Evolutionary conservation across 148 eudicot species (phyloP).

Genomic region (Cornus suecica): DNA sequence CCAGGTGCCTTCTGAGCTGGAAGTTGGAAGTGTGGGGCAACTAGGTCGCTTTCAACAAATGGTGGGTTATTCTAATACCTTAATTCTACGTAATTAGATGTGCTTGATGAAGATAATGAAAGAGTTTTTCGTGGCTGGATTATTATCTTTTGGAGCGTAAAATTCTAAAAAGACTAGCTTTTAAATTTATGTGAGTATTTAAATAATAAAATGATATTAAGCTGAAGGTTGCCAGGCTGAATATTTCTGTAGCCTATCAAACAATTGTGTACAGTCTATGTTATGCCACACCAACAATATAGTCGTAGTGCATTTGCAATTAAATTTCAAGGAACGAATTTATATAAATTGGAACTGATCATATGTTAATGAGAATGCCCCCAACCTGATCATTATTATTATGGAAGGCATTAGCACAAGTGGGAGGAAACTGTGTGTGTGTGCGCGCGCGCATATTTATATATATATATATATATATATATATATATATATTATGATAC

Average conservation of each 20-base stretch:
- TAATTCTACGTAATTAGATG: background rate
- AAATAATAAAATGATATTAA: no score
- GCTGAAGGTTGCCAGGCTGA: no score
- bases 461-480: no score
- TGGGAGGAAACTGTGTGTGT: background rate
- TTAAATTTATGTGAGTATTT: no score
- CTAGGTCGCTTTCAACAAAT: constrained; percentile 34
- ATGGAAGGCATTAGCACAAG: background rate
- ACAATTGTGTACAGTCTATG: background rate
- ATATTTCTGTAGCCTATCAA: background rate
- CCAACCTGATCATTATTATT: background rate
- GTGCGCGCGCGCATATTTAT: no score
- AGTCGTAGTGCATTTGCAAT: no score
- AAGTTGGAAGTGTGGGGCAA: constrained; percentile 22
- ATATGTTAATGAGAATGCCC: background rate
- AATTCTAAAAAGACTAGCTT: background rate
- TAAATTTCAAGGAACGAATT: no score
- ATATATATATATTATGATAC: no score
- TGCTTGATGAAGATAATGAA: background rate
- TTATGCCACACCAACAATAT: background rate
- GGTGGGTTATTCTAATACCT: constrained; percentile 25
- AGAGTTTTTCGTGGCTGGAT: background rate
- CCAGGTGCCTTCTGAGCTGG: constrained; percentile 25
- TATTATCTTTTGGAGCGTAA: background rate
- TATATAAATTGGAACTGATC: background rate